Conservation (phyloP, 2,329 filamentous ascomycete genomes). For the Paracamarosporium sp. region DNA sequence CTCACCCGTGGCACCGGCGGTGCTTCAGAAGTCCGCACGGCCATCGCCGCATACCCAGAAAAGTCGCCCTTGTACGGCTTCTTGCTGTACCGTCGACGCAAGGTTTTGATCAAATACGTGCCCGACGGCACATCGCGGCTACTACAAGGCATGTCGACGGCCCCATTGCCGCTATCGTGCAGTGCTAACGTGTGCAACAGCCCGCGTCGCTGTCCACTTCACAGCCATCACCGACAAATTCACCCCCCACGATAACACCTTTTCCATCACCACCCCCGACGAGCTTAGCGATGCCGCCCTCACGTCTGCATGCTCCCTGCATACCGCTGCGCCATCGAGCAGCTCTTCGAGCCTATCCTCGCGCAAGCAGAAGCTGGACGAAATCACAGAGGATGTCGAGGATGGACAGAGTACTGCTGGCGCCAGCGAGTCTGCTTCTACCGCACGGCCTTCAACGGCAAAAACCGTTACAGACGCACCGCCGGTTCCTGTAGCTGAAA, state of each 20-base stretch:
- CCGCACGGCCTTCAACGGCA: conserved; percentile 28
- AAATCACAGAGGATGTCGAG: conserved; percentile 93
- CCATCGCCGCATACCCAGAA: conserved; percentile 80
- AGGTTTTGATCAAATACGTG: conserved; percentile 90
- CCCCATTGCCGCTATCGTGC: conserved; percentile 5
- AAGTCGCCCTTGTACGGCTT: conserved; percentile 91
- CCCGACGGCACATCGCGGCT: conserved; percentile 90
- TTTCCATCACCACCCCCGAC: conserved; percentile 75
- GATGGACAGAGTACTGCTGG: conserved; percentile 60
- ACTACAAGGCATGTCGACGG: conserved; percentile 75
- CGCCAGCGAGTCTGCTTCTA: conserved; percentile 22
- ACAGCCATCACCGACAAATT: conserved; percentile 70
- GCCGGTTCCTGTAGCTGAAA: conserved; percentile 21
- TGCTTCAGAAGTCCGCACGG: conserved; percentile 80
- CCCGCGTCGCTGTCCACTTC: conserved; percentile 77
- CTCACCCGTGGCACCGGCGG: conserved; percentile 79
- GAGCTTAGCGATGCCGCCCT: conserved; percentile 88
- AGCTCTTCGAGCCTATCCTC: conserved; percentile 85
- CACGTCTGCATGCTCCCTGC: conserved; percentile 85
- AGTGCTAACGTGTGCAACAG: conserved; percentile 57
- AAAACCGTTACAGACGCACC: conserved; percentile 32
- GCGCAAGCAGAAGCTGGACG: conserved; percentile 78
- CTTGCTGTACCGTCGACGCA: conserved; percentile 85
- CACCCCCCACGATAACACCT: conserved; percentile 83
- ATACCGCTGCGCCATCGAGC: conserved; percentile 84